A percentile compares a stretch with the other conserved stretches of the same genome.
phyloP scores from a whole-genome alignment of 2,329 filamentous ascomycete species.

The Ophiobolus disseminans region DNA sequence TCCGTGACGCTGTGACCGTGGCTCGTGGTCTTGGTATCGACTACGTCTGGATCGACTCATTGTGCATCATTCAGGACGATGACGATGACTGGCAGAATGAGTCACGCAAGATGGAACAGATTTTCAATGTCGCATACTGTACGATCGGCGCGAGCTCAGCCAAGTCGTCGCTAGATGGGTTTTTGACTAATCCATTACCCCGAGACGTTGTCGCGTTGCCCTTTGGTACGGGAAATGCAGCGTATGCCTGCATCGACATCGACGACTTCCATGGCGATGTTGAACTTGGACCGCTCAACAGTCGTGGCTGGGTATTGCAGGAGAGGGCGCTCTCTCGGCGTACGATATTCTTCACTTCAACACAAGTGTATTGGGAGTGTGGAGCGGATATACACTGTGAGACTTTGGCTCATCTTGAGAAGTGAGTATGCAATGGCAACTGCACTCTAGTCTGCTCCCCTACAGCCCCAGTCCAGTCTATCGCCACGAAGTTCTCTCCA shows the following conservation, averaged over 20 bases:
- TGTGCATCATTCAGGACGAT: not conserved
- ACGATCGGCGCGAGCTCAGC: constrained; percentile 7
- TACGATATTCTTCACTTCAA: constrained; percentile 9
- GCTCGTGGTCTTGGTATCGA: constrained; percentile 7
- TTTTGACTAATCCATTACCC: too few species aligned
- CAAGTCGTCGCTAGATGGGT: too few species aligned
- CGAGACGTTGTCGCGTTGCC: too few species aligned
- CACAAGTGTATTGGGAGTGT: constrained; percentile 13
- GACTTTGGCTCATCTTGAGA: not conserved
- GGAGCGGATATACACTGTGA: constrained; percentile 9
- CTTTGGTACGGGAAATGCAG: too few species aligned
- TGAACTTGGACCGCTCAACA: constrained; percentile 9
- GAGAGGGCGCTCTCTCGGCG: constrained; percentile 9
- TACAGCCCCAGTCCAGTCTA: too few species aligned
- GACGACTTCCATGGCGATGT: constrained; percentile 10
- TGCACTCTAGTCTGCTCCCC: too few species aligned
- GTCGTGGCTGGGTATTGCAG: constrained; percentile 13
- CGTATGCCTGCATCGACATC: too few species aligned
- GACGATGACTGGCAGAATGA: constrained; percentile 1
- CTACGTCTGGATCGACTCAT: too few species aligned
- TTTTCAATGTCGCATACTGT: constrained; percentile 7
- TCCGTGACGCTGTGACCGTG: not conserved
- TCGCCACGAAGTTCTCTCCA: too few species aligned
- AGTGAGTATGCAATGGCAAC: too few species aligned
- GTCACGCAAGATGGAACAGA: not conserved